These are phyloP conservation scores for Phytophthora litchii DNA, from an alignment of 352 stramenopile genomes.

Conservation along the genomic window DNA sequence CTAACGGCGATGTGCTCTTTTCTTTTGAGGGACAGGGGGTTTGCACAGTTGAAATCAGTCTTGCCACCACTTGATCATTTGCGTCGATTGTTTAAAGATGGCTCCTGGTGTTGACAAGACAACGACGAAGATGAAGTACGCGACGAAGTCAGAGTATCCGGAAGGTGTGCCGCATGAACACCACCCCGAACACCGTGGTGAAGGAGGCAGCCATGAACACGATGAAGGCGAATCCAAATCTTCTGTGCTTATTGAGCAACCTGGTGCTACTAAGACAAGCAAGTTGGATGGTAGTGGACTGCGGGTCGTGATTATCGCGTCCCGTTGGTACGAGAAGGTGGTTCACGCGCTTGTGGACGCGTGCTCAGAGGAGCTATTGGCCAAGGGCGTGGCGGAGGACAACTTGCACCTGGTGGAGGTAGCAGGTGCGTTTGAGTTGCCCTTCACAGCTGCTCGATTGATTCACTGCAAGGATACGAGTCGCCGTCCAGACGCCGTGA, in stretches of 20 bases:
- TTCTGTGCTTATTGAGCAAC: conserved; percentile 45
- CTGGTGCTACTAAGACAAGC: conserved; percentile 33
- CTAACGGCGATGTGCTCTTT: too few species aligned
- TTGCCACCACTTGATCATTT: conserved; percentile 2
- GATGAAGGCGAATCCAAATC: conserved; percentile 27
- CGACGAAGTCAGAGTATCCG: conserved; percentile 12
- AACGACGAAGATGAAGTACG: conserved; percentile 23
- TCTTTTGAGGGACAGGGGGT: neutral
- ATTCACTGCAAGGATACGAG: conserved; percentile 69
- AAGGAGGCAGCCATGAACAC: conserved; percentile 9
- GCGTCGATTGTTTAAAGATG: conserved; percentile 16
- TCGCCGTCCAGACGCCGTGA: conserved; percentile 92
- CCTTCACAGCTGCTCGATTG: conserved; percentile 88
- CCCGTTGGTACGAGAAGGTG: conserved; percentile 66
- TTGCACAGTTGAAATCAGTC: conserved; percentile 1
- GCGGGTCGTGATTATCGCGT: conserved; percentile 60
- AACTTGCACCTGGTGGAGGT: conserved; percentile 77
- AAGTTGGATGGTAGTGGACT: conserved; percentile 43
- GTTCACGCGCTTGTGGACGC: conserved; percentile 51
- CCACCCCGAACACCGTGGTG: conserved; percentile 1
- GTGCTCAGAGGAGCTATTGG: conserved; percentile 61
- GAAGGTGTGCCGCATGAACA: conserved; percentile 8
- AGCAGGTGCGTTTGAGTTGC: conserved; percentile 95
- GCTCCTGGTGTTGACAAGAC: conserved; percentile 18
- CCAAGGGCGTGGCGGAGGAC: conserved; percentile 54